Evolutionary conservation across 2,329 filamentous ascomycete genomes (phyloP), one percentile per base, ranked within the genome.

Genomic region (Trichophyton simii): DNA sequence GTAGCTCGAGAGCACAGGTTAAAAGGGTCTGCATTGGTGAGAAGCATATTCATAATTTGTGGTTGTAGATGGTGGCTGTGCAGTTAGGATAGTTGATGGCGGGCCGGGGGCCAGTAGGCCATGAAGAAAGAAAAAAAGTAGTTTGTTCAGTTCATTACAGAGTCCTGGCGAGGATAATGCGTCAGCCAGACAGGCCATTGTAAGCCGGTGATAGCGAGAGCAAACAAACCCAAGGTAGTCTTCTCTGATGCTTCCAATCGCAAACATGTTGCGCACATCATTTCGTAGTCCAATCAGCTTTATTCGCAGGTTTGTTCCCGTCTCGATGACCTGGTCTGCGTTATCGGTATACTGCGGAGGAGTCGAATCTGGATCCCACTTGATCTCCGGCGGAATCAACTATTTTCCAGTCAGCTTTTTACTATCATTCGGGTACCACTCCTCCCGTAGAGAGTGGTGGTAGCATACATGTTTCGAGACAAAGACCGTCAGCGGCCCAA

Each of bases 271-370:
- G 65, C 89, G 90, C 59, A 97, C 89, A 73, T 97, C 94, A 66
- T 89, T 91, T 75, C 95, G 85, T 58, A 92, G 88, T 75, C 94
- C 94, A 68, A 96, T 89, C 65, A 99, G 87, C 77, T 96, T 96
- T 66, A 97, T 84, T 55, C 94, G 88, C 65, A 99, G 85, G 68
- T 96, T 92, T 15, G 91, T 95, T 57, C 91, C 90, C 63, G 91
- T 90, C 76, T 97, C 91, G 70, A 99, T 95, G 41, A 91, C 87
- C 66, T 91, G 89, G 66, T 96, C 94, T 65, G 89, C 90, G 69
- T 96, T 92, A 74, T 99, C 92, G 44, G 91, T 96, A 75, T 91
- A 99, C 70, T 95, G 90, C 2, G 92, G 91, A n/a, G 94, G 94
- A 42, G 92, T 96, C 59, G 92, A 91, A 69, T 96, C 96, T 55